A percentile compares a stretch with the other conserved stretches of the same genome.
Evolutionary conservation across 2,329 filamentous ascomycete genomes (phyloP).

Genomic region (Pezicula rhizophila): DNA sequence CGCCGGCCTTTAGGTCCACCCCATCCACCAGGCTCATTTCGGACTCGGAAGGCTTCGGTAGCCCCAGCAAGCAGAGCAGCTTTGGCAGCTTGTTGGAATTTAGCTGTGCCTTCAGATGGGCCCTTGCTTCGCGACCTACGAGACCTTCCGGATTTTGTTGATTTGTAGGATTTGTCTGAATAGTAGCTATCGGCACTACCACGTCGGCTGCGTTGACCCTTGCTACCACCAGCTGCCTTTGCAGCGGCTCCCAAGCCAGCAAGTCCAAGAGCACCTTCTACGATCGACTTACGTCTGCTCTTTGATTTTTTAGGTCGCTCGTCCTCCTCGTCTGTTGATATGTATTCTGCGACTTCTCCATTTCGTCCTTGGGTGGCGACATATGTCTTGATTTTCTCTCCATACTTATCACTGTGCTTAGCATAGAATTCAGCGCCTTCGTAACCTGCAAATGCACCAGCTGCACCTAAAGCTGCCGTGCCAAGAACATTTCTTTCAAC

Average conservation of each 20-base stretch:
- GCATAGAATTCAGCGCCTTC: constrained; percentile 58
- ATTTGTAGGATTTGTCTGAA: constrained; percentile 43
- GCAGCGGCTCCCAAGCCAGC: constrained; percentile 56
- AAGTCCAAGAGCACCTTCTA: constrained; percentile 56
- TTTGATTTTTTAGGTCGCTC: constrained; percentile 37
- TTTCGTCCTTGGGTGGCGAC: constrained; percentile 49
- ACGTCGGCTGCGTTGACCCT: constrained; percentile 32
- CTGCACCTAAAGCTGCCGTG: constrained; percentile 56
- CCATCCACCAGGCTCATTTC: constrained; percentile 86
- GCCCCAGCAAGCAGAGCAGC: constrained; percentile 86
- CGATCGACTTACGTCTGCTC: constrained; percentile 59
- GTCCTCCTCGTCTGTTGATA: constrained; percentile 48
- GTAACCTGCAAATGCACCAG: constrained; percentile 58
- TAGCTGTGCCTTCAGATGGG: constrained; percentile 43
- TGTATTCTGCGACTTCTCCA: constrained; percentile 47
- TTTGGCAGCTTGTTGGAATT: constrained; percentile 81
- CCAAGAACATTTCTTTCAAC: constrained; percentile 52
- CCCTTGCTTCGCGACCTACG: constrained; percentile 44
- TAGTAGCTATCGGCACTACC: constrained; percentile 33
- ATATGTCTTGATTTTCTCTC: constrained; percentile 44
- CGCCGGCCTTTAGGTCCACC: constrained; percentile 88
- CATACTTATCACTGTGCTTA: constrained; percentile 37
- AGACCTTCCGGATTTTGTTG: constrained; percentile 36
- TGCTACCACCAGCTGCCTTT: constrained; percentile 49
- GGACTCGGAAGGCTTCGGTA: constrained; percentile 83